Percentiles rank a stretch among this genome's conserved stretches.
phyloP scores from a whole-genome alignment of 805 yeast species.

The Saccharomycopsis sp. region DNA sequence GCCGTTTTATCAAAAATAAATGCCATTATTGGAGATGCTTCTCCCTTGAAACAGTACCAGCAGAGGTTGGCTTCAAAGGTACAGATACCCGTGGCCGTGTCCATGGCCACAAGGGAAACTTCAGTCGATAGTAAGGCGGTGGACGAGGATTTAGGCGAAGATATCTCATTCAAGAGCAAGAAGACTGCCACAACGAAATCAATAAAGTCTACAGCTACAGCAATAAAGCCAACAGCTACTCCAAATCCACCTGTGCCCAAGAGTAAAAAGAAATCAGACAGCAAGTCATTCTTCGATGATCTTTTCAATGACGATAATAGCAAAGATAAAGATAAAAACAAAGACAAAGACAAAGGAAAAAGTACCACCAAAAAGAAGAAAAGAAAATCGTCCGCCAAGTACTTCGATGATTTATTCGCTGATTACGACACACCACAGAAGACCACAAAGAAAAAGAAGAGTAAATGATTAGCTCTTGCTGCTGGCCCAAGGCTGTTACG shows the following conservation, averaged over 20 bases:
- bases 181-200: neutral
- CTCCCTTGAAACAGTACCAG: neutral
- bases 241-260: too few relatives aligned
- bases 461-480: neutral
- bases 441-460: slow-evolving; percentile 5
- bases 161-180: neutral
- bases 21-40: neutral
- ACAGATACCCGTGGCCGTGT: too few relatives aligned
- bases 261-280: neutral
- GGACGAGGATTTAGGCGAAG: neutral
- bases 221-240: neutral
- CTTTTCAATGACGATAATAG: neutral
- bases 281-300: neutral
- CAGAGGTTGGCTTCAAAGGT: neutral
- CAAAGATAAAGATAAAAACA: too few relatives aligned
- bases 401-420: slow-evolving; percentile 5
- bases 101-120: too few relatives aligned
- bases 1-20: neutral
- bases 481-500: too few relatives aligned
- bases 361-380: neutral
- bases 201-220: neutral
- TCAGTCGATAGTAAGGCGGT: too few relatives aligned
- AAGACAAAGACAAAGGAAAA: neutral
- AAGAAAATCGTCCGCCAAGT: neutral
- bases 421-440: neutral